Evolutionary conservation across 1,139 yeast genomes (phyloP).

Genomic region (Yamadazyma songkhlaensis): DNA sequence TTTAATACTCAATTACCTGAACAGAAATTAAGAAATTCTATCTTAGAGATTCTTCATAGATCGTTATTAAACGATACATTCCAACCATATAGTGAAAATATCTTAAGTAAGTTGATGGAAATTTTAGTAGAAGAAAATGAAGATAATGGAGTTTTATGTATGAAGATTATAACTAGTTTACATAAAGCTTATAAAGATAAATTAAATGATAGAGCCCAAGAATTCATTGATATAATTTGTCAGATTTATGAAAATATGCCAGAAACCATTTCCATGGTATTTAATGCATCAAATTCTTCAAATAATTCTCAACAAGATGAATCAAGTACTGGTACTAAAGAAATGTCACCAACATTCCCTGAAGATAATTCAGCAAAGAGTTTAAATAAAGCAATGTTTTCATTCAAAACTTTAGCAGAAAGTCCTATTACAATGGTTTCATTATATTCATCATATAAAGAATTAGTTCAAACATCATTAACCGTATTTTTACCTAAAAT

Average conservation of each 20-base stretch:
- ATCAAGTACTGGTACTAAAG: slow-evolving; percentile 22
- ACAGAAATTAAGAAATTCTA: slow-evolving; percentile 70
- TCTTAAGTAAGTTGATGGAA: slow-evolving; percentile 59
- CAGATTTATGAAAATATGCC: slow-evolving; percentile 81
- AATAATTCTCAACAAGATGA: slow-evolving; percentile 28
- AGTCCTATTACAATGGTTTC: slow-evolving; percentile 97
- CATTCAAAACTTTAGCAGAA: slow-evolving; percentile 91
- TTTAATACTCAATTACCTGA: slow-evolving; percentile 61
- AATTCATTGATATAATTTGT: slow-evolving; percentile 74
- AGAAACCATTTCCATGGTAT: slow-evolving; percentile 65
- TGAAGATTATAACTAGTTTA: slow-evolving; percentile 84
- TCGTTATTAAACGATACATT: slow-evolving; percentile 81
- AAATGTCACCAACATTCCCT: slow-evolving; percentile 34
- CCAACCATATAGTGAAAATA: slow-evolving; percentile 63
- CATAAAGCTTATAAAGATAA: slow-evolving; percentile 80
- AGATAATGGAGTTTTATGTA: slow-evolving; percentile 89
- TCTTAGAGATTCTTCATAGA: slow-evolving; percentile 78
- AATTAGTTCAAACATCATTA: slow-evolving; percentile 65
- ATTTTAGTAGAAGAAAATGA: slow-evolving; percentile 80
- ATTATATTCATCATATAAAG: slow-evolving; percentile 81
- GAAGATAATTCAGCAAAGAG: slow-evolving; percentile 40
- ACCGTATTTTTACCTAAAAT: slow-evolving; percentile 82
- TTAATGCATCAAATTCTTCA: slow-evolving; percentile 31
- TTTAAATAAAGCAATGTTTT: slow-evolving; percentile 60
- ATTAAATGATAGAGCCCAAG: slow-evolving; percentile 69